These are phyloP conservation scores for Potentilla sterilis DNA, from an alignment of 306 rosid genomes.

Conservation along the genomic window DNA sequence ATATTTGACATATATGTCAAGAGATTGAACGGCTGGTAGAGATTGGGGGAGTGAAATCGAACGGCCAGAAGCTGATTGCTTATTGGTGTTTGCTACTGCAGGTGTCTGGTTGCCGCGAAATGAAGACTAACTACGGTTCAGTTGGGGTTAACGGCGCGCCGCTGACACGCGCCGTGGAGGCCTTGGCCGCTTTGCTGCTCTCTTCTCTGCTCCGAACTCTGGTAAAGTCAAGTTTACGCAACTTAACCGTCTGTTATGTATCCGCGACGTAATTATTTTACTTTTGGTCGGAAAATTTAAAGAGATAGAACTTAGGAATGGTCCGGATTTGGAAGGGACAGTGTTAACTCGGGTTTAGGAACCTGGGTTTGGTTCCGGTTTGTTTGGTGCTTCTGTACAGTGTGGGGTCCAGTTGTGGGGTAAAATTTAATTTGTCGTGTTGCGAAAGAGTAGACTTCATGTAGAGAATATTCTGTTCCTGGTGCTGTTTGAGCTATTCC, in stretches of 20 bases:
- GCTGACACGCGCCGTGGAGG: conserved; percentile 60
- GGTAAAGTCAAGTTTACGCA: conserved; percentile 37
- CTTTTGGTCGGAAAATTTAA: not conserved
- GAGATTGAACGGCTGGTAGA: conserved; percentile 9
- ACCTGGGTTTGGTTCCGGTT: not conserved
- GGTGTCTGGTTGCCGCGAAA: conserved; percentile 36
- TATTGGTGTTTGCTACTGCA: conserved; percentile 1
- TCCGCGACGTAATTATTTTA: not conserved
- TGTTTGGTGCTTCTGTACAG: not conserved
- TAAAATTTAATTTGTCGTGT: not conserved
- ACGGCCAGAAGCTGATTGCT: conserved; percentile 21
- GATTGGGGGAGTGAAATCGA: conserved; percentile 20
- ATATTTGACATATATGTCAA: not conserved
- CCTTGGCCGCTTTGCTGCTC: conserved; percentile 48
- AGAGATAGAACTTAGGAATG: not conserved
- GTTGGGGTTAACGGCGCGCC: conserved; percentile 18
- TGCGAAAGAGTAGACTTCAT: not conserved
- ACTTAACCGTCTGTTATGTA: not conserved
- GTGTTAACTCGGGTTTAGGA: not conserved
- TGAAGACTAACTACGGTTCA: conserved; percentile 54
- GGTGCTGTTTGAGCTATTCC: no score
- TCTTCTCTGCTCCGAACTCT: conserved; percentile 59
- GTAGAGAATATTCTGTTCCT: not conserved
- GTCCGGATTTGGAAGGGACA: not conserved
- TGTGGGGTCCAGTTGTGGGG: not conserved